A percentile compares a stretch with the other conserved stretches of the same genome.
Evolutionary conservation across 140 eudicot genomes (phyloP).

Genomic region (Senecio squalidus): DNA sequence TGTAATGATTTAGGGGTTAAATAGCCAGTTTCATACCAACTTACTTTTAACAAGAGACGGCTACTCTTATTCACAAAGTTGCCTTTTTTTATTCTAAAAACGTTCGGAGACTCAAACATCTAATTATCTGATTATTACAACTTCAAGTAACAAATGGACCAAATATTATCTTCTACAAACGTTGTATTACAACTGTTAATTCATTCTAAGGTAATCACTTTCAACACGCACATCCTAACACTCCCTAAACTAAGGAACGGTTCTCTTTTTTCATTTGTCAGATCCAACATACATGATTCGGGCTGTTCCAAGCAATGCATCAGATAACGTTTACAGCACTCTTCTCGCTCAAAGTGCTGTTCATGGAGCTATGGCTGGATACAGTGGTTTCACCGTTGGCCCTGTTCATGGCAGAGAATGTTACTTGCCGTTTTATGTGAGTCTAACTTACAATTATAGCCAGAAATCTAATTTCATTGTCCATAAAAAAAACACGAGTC

Average conservation of each 20-base stretch:
- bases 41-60: not conserved
- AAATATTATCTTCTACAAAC: not conserved
- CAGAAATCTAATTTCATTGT: not conserved
- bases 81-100: not conserved
- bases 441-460: constrained; percentile 20
- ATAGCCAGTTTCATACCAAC: not conserved
- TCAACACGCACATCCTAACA: not conserved
- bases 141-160: not conserved
- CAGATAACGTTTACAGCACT: constrained; percentile 90
- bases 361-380: constrained; percentile 99
- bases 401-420: constrained; percentile 80
- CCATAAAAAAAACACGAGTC: not conserved
- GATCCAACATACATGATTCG: constrained; percentile 98
- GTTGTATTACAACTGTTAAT: not conserved
- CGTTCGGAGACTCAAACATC: not conserved
- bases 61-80: not conserved
- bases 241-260: not conserved
- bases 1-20: too few relatives aligned
- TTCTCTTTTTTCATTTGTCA: constrained; percentile 17
- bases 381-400: constrained; percentile 81
- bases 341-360: constrained; percentile 95
- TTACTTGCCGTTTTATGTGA: constrained; percentile 78
- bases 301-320: constrained; percentile 83
- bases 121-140: not conserved
- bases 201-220: not conserved